Conservation (phyloP, 2,329 filamentous ascomycete genomes). For the Sarocladium oryzae region DNA sequence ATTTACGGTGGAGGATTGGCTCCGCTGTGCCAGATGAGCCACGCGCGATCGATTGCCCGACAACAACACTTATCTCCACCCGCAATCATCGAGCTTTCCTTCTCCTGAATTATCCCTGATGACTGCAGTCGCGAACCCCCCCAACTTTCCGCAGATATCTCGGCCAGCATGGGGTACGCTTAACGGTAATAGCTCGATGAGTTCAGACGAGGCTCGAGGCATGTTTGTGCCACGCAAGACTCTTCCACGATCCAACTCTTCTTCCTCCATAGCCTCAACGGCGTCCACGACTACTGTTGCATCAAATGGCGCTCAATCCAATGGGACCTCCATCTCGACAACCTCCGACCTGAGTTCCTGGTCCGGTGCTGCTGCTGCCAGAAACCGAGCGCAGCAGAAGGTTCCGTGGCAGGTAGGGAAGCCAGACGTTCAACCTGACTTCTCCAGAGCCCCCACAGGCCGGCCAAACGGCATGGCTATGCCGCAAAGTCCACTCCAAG, state of each 20-base stretch:
- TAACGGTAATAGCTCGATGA: conserved; percentile 62
- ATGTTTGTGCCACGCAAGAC: conserved; percentile 89
- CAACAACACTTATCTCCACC: conserved; percentile 13
- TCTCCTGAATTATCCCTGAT: conserved; percentile 38
- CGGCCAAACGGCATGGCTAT: conserved; percentile 35
- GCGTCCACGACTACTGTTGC: conserved; percentile 59
- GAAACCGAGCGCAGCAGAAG: conserved; percentile 47
- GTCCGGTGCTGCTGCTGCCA: conserved; percentile 33
- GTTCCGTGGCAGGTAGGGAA: conserved; percentile 43
- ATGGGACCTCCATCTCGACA: conserved; percentile 47
- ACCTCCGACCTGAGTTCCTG: conserved; percentile 45
- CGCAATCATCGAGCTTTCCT: conserved; percentile 16
- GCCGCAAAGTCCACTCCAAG: conserved; percentile 26
- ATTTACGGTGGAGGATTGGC: conserved; percentile 7
- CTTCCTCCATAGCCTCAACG: conserved; percentile 52
- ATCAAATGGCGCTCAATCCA: conserved; percentile 53
- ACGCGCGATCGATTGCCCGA: conserved; percentile 1
- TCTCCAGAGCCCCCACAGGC: conserved; percentile 38
- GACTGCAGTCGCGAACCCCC: conserved; percentile 62
- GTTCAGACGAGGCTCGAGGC: conserved; percentile 75
- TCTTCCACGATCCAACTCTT: conserved; percentile 82
- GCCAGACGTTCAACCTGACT: conserved; percentile 40
- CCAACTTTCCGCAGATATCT: conserved; percentile 56
- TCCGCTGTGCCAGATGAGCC: conserved; percentile 11
- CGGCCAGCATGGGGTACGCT: conserved; percentile 57